Evolutionary conservation across 169 alveolate genomes (phyloP).

Genomic region (Plasmodium blacklocki): DNA sequence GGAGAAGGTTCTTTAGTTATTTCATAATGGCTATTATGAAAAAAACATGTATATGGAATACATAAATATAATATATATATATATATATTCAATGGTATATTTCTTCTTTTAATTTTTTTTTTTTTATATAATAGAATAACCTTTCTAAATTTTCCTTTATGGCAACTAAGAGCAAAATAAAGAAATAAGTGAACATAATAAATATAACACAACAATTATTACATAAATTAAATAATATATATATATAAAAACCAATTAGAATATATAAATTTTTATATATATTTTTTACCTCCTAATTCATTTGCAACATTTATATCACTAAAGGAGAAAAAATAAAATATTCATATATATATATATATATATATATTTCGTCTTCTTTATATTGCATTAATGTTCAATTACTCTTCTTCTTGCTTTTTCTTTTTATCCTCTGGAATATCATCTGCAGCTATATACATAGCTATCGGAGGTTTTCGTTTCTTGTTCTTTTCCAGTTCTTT

Average conservation of each 20-base stretch:
- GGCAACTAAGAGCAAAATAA: constrained; percentile 9
- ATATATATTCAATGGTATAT: background rate
- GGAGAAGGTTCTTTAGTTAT: constrained; percentile 44
- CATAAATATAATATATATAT: background rate
- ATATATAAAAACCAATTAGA: background rate
- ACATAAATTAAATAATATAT: background rate
- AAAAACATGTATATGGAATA: background rate
- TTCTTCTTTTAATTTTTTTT: constrained; percentile 6
- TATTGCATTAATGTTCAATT: background rate
- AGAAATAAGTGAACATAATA: constrained; percentile 6
- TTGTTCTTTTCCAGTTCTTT: constrained; percentile 13
- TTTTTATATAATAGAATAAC: constrained; percentile 9
- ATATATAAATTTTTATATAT: too few species aligned
- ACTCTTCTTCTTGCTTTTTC: constrained; percentile 38
- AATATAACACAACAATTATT: background rate
- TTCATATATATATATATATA: background rate
- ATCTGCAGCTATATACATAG: constrained; percentile 70
- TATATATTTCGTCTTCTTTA: too few species aligned
- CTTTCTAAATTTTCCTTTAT: constrained; percentile 55
- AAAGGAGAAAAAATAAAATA: constrained; percentile 24
- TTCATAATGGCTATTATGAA: constrained; percentile 47
- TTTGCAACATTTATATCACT: constrained; percentile 45
- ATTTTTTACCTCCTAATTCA: constrained; percentile 54
- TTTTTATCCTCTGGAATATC: constrained; percentile 19
- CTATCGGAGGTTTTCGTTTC: constrained; percentile 28